phyloP scores from a whole-genome alignment of 148 eudicot species.

The Tetragonia tetragonoides region DNA sequence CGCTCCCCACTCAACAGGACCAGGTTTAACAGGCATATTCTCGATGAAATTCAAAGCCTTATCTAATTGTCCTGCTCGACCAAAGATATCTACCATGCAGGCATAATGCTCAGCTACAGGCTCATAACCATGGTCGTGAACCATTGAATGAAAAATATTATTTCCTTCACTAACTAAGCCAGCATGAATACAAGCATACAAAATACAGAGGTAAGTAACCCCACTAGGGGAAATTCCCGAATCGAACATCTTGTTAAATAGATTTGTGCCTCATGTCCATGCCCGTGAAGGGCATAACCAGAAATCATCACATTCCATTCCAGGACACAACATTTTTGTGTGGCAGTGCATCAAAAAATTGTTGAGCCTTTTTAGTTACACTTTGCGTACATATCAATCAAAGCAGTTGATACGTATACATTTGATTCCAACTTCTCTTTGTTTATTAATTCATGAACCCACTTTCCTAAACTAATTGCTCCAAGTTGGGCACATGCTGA shows the following conservation, averaged over 20 bases:
- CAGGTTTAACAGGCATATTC: conserved; percentile 57
- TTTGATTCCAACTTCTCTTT: conserved; percentile 51
- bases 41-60: conserved; percentile 65
- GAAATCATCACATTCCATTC: conserved; percentile 91
- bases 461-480: conserved; percentile 64
- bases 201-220: conserved; percentile 61
- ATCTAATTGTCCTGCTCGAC: conserved; percentile 63
- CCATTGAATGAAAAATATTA: conserved; percentile 60
- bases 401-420: conserved; percentile 61
- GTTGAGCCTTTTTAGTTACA: conserved; percentile 59
- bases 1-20: conserved; percentile 78
- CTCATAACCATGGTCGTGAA: conserved; percentile 44
- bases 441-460: conserved; percentile 60
- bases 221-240: conserved; percentile 47
- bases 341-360: conserved; percentile 46
- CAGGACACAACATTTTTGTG: conserved; percentile 74
- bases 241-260: conserved; percentile 49
- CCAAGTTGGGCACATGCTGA: conserved; percentile 88
- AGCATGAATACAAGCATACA: conserved; percentile 87
- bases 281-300: conserved; percentile 84
- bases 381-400: conserved; percentile 82
- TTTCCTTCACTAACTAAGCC: conserved; percentile 73
- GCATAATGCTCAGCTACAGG: conserved; percentile 82
- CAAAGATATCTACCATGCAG: conserved; percentile 79
- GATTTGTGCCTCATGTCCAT: conserved; percentile 48